phyloP scores from a whole-genome alignment of 257 asterid species.

The Solanum commersonii region DNA sequence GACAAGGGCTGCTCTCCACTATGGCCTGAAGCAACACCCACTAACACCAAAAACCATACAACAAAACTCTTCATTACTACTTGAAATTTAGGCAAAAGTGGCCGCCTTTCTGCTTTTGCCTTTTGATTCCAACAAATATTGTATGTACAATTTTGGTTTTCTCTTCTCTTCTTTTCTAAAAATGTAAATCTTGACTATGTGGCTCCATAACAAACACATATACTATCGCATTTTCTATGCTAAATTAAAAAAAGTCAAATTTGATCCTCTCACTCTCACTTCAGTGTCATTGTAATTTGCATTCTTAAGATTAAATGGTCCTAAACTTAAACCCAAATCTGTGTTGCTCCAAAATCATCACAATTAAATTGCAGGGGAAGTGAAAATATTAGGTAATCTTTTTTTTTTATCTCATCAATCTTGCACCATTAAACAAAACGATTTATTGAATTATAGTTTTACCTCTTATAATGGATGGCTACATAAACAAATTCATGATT shows the following conservation, averaged over 20 bases:
- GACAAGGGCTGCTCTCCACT: slow-evolving; percentile 72
- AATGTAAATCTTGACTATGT: neutral
- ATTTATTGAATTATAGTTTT: no score
- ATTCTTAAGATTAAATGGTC: neutral
- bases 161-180: neutral
- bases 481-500: neutral
- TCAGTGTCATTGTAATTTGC: neutral
- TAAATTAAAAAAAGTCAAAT: neutral
- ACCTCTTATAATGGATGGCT: neutral
- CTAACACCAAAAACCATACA: neutral
- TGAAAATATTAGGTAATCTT: no score
- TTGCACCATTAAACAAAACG: neutral
- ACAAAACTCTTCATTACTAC: neutral
- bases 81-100: neutral
- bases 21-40: slow-evolving; percentile 23
- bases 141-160: neutral
- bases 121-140: neutral
- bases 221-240: neutral
- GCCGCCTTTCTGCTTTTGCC: neutral
- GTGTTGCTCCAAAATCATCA: neutral
- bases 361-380: neutral
- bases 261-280: neutral
- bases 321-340: no score
- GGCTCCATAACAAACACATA: neutral
- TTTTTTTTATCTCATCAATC: no score